phyloP scores from a whole-genome alignment of 169 alveolate genomes.

The Plasmodium sp. region DNA sequence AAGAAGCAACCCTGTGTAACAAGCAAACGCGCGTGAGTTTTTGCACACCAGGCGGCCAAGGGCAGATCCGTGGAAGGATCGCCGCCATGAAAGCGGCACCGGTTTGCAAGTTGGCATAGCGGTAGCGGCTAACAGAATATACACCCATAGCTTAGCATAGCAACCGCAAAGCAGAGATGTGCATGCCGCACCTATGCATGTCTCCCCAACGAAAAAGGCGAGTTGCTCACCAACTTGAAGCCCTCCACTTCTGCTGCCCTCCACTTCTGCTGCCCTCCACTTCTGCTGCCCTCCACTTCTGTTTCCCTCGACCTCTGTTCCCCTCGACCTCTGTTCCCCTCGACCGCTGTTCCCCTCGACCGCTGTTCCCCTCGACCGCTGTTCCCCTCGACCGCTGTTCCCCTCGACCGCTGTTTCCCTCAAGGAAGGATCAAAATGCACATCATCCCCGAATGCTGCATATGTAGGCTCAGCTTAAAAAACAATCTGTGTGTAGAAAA shows the following conservation, averaged over 20 bases:
- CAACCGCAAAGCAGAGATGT: neutral
- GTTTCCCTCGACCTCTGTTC: neutral
- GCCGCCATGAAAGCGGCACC: neutral
- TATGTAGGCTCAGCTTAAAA: slow-evolving; percentile 60
- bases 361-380: neutral
- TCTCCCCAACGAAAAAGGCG: neutral
- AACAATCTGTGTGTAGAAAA: slow-evolving; percentile 66
- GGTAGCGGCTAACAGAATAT: neutral
- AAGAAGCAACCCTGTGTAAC: neutral
- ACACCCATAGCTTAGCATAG: neutral
- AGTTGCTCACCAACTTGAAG: neutral
- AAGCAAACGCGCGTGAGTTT: neutral
- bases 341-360: neutral
- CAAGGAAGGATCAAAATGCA: slow-evolving; percentile 22
- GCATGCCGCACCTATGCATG: neutral
- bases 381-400: neutral
- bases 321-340: neutral
- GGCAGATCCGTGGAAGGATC: neutral
- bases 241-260: neutral
- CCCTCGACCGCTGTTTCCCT: neutral
- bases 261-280: neutral
- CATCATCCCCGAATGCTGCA: slow-evolving; percentile 61
- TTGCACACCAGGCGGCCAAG: neutral
- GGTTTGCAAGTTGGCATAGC: neutral
- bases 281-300: too few species aligned